These are phyloP conservation scores for Sugiyamaella paludigena DNA, from an alignment of 1,139 yeast species.

Conservation along the genomic window DNA sequence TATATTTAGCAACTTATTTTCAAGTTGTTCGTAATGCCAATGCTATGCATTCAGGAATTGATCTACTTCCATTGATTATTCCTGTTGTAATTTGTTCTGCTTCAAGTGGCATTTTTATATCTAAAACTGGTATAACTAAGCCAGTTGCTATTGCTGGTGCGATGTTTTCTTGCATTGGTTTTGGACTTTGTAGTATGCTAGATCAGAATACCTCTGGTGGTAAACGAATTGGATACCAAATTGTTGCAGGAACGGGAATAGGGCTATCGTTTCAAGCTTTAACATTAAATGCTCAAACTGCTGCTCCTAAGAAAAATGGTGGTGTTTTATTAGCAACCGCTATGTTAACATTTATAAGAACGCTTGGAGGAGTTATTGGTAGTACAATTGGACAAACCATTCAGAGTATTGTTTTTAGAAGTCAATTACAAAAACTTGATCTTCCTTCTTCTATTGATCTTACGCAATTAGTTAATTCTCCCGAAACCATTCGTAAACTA, in stretches of 20 bases:
- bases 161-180: too few relatives aligned
- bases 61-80: background rate
- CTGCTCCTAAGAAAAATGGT: background rate
- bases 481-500: background rate
- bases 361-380: background rate
- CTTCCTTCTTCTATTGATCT: background rate
- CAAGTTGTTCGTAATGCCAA: background rate
- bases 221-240: too few relatives aligned
- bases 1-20: background rate
- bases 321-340: background rate
- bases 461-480: background rate
- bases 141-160: too few relatives aligned
- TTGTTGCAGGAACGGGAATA: too few relatives aligned
- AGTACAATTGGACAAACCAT: background rate
- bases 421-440: background rate
- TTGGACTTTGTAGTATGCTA: too few relatives aligned
- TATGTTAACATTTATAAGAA: background rate
- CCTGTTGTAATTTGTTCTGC: slow-evolving; percentile 12
- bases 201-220: too few relatives aligned
- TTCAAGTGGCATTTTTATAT: slow-evolving; percentile 25
- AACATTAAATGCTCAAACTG: background rate
- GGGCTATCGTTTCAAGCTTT: too few relatives aligned
- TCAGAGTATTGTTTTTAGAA: background rate
- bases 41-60: background rate
- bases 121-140: slow-evolving; percentile 23